These are phyloP conservation scores for Colletotrichum musicola DNA, from an alignment of 2,329 filamentous ascomycete species.

Conservation along the genomic window DNA sequence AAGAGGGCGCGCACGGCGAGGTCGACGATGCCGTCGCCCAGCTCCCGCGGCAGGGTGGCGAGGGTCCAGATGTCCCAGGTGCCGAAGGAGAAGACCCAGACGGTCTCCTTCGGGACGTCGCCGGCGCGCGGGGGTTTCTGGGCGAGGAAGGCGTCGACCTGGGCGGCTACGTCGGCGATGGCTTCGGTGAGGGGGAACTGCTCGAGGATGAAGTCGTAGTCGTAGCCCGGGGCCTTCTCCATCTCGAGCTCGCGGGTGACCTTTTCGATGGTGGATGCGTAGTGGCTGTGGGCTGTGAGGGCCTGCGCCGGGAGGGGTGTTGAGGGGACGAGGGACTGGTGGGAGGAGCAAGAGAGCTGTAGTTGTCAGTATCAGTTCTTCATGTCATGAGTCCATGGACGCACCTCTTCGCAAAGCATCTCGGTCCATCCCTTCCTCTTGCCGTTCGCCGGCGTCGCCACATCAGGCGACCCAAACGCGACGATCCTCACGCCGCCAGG, in stretches of 20 bases:
- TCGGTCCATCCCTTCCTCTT: constrained; percentile 59
- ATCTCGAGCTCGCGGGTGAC: constrained; percentile 48
- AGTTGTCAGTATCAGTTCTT: background rate
- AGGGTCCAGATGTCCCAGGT: constrained; percentile 68
- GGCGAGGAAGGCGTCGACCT: constrained; percentile 61
- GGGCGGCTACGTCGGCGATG: constrained; percentile 57
- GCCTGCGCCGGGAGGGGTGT: constrained; percentile 59
- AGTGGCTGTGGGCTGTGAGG: constrained; percentile 67
- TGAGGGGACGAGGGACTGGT: constrained; percentile 60
- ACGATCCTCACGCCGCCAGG: constrained; percentile 60
- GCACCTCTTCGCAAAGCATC: constrained; percentile 61
- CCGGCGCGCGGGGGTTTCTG: constrained; percentile 46
- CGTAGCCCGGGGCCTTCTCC: constrained; percentile 50
- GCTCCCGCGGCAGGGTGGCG: constrained; percentile 57
- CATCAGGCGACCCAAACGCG: constrained; percentile 63
- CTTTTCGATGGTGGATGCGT: constrained; percentile 59
- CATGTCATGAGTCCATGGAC: constrained; percentile 6
- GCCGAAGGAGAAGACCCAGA: constrained; percentile 67
- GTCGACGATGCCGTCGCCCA: constrained; percentile 53
- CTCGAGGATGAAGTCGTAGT: constrained; percentile 58
- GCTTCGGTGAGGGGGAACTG: constrained; percentile 57
- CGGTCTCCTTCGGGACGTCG: constrained; percentile 57
- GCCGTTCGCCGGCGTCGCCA: constrained; percentile 51
- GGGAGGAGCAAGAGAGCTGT: constrained; percentile 60
- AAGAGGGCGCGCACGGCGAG: constrained; percentile 56